Conservation (phyloP, 352 stramenopile genomes). For the Globisporangium emineosum region DNA sequence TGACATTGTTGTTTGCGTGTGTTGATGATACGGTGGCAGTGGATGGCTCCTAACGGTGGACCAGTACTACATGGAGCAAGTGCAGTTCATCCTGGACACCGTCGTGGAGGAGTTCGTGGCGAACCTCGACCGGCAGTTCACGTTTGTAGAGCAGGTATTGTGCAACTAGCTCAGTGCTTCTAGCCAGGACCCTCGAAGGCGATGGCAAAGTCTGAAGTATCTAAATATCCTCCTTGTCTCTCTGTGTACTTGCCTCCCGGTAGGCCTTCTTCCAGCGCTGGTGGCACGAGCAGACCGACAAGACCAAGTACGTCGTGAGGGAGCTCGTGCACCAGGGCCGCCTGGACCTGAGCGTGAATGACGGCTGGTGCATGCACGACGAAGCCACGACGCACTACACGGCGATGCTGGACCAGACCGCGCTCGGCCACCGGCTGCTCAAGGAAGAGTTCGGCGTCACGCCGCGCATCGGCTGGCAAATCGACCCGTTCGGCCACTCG, state of each 20-base stretch:
- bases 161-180: too few species aligned
- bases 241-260: too few species aligned
- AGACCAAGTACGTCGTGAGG: conserved; percentile 71
- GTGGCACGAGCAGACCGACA: conserved; percentile 88
- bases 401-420: conserved; percentile 99
- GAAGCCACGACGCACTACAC: conserved; percentile 96
- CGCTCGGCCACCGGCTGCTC: conserved; percentile 94
- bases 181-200: too few species aligned
- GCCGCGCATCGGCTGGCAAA: conserved; percentile 96
- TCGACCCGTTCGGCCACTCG: conserved; percentile 96
- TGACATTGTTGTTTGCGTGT: neutral
- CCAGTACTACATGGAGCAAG: conserved; percentile 94
- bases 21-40: conserved; percentile 15
- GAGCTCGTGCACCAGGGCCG: conserved; percentile 89
- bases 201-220: too few species aligned
- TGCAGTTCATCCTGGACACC: conserved; percentile 96
- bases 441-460: conserved; percentile 92
- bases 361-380: conserved; percentile 99
- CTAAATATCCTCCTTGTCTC: too few species aligned
- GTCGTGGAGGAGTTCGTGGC: conserved; percentile 83
- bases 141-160: conserved; percentile 87
- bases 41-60: conserved; percentile 96
- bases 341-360: conserved; percentile 93
- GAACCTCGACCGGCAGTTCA: conserved; percentile 92
- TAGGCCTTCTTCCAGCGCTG: conserved; percentile 95